Conservation (phyloP, 176 grass and related monocot species). For the Eragrostis nindensis region DNA sequence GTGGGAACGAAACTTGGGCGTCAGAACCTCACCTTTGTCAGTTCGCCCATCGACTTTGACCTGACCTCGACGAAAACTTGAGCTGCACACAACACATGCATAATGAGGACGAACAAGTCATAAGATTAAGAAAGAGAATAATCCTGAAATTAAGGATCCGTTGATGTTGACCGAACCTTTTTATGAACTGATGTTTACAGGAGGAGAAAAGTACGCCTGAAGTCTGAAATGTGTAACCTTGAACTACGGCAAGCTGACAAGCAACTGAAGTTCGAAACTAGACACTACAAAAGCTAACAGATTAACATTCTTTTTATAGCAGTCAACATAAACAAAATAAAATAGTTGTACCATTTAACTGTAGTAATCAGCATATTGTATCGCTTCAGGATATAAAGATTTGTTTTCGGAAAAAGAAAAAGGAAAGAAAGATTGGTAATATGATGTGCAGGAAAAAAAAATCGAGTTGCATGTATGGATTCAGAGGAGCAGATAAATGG, state of each 20-base stretch:
- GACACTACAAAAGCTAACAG: background rate
- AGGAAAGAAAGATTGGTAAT: no score
- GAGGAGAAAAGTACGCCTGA: background rate
- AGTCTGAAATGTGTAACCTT: conserved; percentile 12
- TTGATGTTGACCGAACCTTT: conserved; percentile 19
- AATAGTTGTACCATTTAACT: background rate
- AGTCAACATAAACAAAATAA: background rate
- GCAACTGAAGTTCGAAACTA: background rate
- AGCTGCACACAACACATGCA: conserved; percentile 36
- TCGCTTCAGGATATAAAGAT: background rate
- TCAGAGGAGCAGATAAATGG: background rate
- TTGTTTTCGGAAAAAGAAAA: no score
- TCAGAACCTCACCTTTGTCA: background rate
- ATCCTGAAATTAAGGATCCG: conserved; percentile 16
- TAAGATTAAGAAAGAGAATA: conserved; percentile 11
- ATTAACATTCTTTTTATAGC: background rate
- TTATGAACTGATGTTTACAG: conserved; percentile 18
- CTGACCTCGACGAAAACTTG: conserved; percentile 33
- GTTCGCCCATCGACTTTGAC: conserved; percentile 45
- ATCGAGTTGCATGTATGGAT: background rate
- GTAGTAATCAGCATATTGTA: background rate
- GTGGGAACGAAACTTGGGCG: conserved; percentile 24
- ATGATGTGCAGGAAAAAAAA: background rate
- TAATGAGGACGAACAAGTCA: conserved; percentile 29
- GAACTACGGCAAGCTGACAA: background rate